These are phyloP conservation scores for Rhodotorula glutinis DNA, from an alignment of 1,284 basidiomycete species.

Conservation along the genomic window DNA sequence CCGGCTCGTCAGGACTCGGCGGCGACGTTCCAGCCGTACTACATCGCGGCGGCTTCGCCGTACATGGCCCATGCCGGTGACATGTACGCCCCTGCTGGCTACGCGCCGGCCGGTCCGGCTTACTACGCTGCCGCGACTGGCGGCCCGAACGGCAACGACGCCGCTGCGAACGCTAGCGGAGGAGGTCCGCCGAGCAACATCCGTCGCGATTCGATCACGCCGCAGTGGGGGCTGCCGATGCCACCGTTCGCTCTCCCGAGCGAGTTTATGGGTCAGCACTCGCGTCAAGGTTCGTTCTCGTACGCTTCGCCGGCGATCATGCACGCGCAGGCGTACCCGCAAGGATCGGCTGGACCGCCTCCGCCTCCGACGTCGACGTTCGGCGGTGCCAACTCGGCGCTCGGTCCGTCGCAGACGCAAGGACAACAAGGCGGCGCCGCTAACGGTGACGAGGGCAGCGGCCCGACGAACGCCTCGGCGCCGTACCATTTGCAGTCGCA, in stretches of 20 bases:
- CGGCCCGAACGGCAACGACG: not conserved
- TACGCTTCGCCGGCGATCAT: constrained; percentile 17
- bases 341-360: constrained; percentile 1
- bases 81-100: not conserved
- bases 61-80: constrained; percentile 14
- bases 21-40: constrained; percentile 16
- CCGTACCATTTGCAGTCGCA: not conserved
- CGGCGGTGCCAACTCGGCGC: not conserved
- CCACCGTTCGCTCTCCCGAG: constrained; percentile 30
- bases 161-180: not conserved
- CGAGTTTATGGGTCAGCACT: constrained; percentile 20
- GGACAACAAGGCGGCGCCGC: too few relatives aligned
- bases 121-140: not conserved
- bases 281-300: constrained; percentile 37
- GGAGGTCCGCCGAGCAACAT: not conserved
- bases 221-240: constrained; percentile 29
- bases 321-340: constrained; percentile 7
- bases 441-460: not conserved
- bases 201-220: constrained; percentile 33
- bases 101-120: not conserved
- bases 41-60: constrained; percentile 14
- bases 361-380: constrained; percentile 4
- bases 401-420: too few relatives aligned
- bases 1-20: constrained; percentile 18
- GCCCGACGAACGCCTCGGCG: not conserved